Conservation (phyloP, 2,329 filamentous ascomycete species). For the Xylaria sp. region DNA sequence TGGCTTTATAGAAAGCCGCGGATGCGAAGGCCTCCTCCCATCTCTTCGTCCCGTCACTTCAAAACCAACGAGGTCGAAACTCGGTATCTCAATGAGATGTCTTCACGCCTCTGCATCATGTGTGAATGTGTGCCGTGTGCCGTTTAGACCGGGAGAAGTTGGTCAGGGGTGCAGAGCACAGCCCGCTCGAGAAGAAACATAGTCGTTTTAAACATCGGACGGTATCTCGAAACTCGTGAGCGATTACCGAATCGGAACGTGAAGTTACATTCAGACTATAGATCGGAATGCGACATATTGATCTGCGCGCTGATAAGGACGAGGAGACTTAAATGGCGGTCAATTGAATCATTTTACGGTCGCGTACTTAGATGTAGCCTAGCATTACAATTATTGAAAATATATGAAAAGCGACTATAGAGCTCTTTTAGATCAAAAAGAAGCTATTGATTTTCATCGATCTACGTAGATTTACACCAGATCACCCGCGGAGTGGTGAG, state of each 20-base stretch:
- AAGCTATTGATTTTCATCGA: constrained; percentile 8
- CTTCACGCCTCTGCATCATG: background rate
- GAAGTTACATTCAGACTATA: constrained; percentile 15
- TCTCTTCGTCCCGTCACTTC: constrained; percentile 5
- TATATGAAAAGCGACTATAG: background rate
- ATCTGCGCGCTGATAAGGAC: background rate
- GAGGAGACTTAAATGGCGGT: background rate
- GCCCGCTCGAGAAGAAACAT: constrained; percentile 18
- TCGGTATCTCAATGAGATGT: background rate
- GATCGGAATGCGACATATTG: background rate
- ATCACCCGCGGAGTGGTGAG: background rate
- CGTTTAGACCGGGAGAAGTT: constrained; percentile 4
- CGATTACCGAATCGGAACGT: background rate
- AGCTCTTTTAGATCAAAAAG: background rate
- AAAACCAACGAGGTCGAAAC: background rate
- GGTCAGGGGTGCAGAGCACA: constrained; percentile 17
- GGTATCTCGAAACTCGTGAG: constrained; percentile 17
- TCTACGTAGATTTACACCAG: constrained; percentile 3
- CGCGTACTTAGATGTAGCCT: background rate
- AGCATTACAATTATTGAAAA: background rate
- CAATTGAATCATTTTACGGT: background rate
- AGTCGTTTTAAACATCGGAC: constrained; percentile 31
- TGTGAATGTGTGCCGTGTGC: constrained; percentile 6
- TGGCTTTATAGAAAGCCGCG: constrained; percentile 29
- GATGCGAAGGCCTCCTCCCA: background rate